Conservation (phyloP, 495 filamentous ascomycete genomes). For the Xylaria palmicola region DNA sequence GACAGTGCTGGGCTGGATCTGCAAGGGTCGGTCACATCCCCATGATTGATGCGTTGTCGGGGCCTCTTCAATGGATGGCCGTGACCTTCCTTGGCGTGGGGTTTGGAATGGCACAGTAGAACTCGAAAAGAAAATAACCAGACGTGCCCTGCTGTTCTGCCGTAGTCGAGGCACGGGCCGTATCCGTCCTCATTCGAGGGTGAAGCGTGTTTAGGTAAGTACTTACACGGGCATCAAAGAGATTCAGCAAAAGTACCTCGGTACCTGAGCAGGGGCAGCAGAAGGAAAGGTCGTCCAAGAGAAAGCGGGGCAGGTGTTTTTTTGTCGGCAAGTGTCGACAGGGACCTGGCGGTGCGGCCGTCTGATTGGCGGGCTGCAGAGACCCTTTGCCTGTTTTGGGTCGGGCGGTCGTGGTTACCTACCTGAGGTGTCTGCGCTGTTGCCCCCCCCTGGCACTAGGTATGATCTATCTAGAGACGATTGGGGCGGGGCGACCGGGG, state of each 20-base stretch:
- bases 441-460: constrained; percentile 4
- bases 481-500: constrained; percentile 2
- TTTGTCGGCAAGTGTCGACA: constrained; percentile 13
- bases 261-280: too few species aligned
- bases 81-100: background rate
- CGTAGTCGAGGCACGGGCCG: too few species aligned
- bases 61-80: background rate
- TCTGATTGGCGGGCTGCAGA: background rate
- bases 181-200: too few species aligned
- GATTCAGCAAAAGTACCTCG: too few species aligned
- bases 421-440: background rate
- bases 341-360: background rate
- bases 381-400: constrained; percentile 5
- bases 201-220: too few species aligned
- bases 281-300: background rate
- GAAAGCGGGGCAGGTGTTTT: constrained; percentile 12
- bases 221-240: too few species aligned
- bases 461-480: too few species aligned
- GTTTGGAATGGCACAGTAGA: too few species aligned
- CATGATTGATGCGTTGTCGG: constrained; percentile 12
- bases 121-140: too few species aligned
- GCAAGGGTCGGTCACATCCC: constrained; percentile 8
- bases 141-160: too few species aligned
- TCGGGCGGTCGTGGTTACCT: constrained; percentile 8
- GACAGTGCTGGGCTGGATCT: background rate